Base-by-base conservation (phyloP, 192 early-diverging fungal species). In the Mortierella claussenii region DNA sequence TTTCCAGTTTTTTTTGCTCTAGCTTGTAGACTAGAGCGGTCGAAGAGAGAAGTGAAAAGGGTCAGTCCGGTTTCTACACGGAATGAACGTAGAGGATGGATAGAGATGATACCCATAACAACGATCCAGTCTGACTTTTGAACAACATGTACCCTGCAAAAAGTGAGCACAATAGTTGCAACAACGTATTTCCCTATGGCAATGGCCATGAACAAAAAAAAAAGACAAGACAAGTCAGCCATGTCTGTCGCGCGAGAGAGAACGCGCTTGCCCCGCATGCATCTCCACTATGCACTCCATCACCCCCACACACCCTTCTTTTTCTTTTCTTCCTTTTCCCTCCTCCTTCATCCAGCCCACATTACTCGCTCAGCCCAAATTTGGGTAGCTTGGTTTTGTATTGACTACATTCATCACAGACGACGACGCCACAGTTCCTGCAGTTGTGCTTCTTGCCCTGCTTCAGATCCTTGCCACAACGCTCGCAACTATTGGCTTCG, bases 131-230 rank as follows among this genome's bases (percentile, higher is more conserved):
- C n/a, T n/a, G n/a, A n/a, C n/a, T n/a, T n/a, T n/a, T n/a, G n/a
- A n/a, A n/a, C n/a, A n/a, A n/a, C n/a, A n/a, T n/a, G n/a, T 66
- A 60, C 71, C 71, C 31, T 55, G 50, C 31, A 75, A 30, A 34
- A 75, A 75, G 21, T 75, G 55, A 7, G 71, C 56, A 23, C 71
- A 75, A 31, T 66, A 75, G 0, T 17, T 33, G 32, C 71, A 75
- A 21, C 71, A 75, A 6, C 57, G 48, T 17, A 66, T 57, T 1
- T 64, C 62, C 34, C 70, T 75, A 66, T 5, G n/a, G n/a, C n/a
- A n/a, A n/a, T n/a, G n/a, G n/a, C 9, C 17, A 28, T 15, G 20
- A 45, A 31, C 56, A n/a, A n/a, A n/a, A n/a, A n/a, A n/a, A n/a
- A n/a, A n/a, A n/a, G n/a, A n/a, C n/a, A n/a, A n/a, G n/a, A n/a